Base-by-base conservation (phyloP, 2,329 filamentous ascomycete genomes). In the Trichoderma semiorbis region DNA sequence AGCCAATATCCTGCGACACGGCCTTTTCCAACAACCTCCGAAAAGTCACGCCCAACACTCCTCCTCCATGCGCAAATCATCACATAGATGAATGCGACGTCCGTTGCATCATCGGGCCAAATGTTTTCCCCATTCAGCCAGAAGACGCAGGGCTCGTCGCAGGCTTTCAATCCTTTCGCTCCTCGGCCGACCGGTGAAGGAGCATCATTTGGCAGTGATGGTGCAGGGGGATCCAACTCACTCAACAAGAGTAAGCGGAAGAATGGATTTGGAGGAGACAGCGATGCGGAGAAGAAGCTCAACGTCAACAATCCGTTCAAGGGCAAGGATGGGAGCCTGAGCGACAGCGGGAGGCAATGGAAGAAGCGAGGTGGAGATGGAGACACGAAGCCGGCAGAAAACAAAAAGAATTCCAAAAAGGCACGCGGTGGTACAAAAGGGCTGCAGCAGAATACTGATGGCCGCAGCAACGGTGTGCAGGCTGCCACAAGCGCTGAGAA, bases 91-190 rank as follows among this genome's bases (percentile, higher is more conserved):
- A 79, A 77, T 80, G 81, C 81, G 80, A 82, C 81, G 75, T 74
- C 73, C 72, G 80, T 82, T 81, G 81, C 81, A 81, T 80, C 80
- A 79, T 81, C 80, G 76, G 78, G 74, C 76, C 77, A 79, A 76
- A 83, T 83, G 81, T 80, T 80, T 78, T 80, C 81, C 72, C 74
- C 79, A 69, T 78, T 81, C 72, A 77, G 78, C 74, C 79, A 80
- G 75, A 77, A 79, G 76, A 78, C 80, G 78, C 76, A 78, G 74
- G 78, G 76, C 75, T 76, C 78, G 74, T 77, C 80, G 77, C 76
- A 79, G 72, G 78, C 77, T 71, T 75, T 76, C 72, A 83, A 81
- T 73, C 80, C 80, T 24, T 83, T 83, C 77, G 80, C 80, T 69
- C 73, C 74, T 61, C 77, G 70, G 64, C 74, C 75, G 75, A 26